Evolutionary conservation across 2,329 filamentous ascomycete genomes (phyloP), one percentile per base, ranked within the genome.

Genomic region (Clarireedia homoeocarpa): DNA sequence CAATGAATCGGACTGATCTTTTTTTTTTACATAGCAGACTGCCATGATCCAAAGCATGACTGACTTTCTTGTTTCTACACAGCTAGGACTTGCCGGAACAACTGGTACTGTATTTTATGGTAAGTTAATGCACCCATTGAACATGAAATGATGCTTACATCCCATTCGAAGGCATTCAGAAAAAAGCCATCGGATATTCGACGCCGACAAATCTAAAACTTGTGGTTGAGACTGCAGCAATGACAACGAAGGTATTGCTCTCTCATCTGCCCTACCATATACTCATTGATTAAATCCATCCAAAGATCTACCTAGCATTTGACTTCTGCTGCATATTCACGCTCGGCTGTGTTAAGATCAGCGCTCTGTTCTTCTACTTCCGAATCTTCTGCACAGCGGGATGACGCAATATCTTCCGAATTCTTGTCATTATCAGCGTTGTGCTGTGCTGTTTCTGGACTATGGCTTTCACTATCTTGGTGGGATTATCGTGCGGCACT

Each of bases 301-400:
- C 7, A 5, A 27, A 51, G 39, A 26, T 51, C 9, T 51, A 40
- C n/a, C 2, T 51, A 12, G 48, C 34, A 15, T 51, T 24, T 7
- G 1, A 30, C 9, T 5, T 59, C 20, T 40, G 48, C 30, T 39
- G 42, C 12, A 38, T 48, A 9, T 6, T 24, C 15, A 40, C 51
- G 14, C 44, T 47, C 7, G 51, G 44, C 9, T 48, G 27, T 38
- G 24, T 48, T 44, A 54, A 54, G n/a, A 39, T 48, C 6, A 54
- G 44, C 20, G 51, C 51, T 14, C 30, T 54, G 7, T 48, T 38
- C 44, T 54, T 54, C 26, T 54, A 54, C 44, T 38, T 48, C 23
- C 51, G 51, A 20, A 47, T 54, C 4, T 48, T 54, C 17, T 54
- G 51, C 20, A 44, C 39, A 4, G 7, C 34, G 12, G 51, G 48